A percentile compares a stretch with the other conserved stretches of the same genome.
Evolutionary conservation across 2,329 filamentous ascomycete species (phyloP).

Genomic region (Ophiocordyceps sinensis): DNA sequence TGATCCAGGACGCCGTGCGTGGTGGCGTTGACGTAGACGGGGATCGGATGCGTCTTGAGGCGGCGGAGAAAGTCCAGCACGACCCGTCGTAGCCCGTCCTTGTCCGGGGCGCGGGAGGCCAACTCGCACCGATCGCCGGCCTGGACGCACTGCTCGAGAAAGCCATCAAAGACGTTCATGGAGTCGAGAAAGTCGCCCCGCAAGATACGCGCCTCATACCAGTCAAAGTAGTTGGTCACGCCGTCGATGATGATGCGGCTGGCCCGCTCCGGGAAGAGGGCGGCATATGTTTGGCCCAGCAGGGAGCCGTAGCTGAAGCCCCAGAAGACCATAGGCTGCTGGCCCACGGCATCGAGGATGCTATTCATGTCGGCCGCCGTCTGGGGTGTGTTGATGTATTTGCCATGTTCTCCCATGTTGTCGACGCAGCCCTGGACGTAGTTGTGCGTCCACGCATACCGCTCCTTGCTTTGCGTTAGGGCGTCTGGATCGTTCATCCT

Average conservation of each 20-base stretch:
- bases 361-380: constrained; percentile 36
- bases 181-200: constrained; percentile 14
- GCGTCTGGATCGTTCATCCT: constrained; percentile 6
- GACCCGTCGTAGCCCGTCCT: constrained; percentile 17
- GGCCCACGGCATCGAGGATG: constrained; percentile 26
- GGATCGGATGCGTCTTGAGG: constrained; percentile 23
- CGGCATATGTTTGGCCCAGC: constrained; percentile 25
- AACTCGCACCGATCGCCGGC: constrained; percentile 32
- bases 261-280: constrained; percentile 19
- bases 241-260: constrained; percentile 21
- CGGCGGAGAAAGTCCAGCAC: constrained; percentile 17
- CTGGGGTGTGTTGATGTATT: constrained; percentile 33
- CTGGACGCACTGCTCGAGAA: constrained; percentile 20
- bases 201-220: constrained; percentile 13
- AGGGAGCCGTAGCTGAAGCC: constrained; percentile 27
- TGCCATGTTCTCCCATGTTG: constrained; percentile 27
- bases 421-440: constrained; percentile 26
- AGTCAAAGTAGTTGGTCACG: constrained; percentile 17
- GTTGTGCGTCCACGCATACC: constrained; percentile 26
- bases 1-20: constrained; percentile 23
- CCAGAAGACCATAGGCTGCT: constrained; percentile 22
- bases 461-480: constrained; percentile 18
- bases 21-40: constrained; percentile 26
- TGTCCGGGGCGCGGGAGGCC: constrained; percentile 19
- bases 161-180: constrained; percentile 14